Evolutionary conservation across 495 filamentous ascomycete genomes (phyloP).

Genomic region (Aspergillus homomorphus): DNA sequence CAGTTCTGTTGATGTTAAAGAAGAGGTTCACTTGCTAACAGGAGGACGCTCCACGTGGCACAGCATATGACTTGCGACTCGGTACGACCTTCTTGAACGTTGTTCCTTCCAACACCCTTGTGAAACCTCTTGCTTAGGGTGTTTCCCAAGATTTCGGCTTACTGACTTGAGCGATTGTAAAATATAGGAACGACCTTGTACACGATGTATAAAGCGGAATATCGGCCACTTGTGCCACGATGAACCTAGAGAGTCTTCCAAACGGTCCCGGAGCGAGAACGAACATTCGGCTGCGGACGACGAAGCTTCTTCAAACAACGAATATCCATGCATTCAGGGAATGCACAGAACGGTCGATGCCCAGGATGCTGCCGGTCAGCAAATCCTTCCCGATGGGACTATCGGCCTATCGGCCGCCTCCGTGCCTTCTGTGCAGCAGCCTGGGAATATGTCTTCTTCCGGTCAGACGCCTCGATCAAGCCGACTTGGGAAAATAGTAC

Average conservation of each 20-base stretch:
- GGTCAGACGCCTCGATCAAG: conserved; percentile 40
- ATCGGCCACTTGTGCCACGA: conserved; percentile 99
- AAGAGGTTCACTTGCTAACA: conserved; percentile 32
- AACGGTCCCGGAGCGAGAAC: conserved; percentile 70
- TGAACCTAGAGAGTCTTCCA: conserved; percentile 79
- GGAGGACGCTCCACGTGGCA: conserved; percentile 38
- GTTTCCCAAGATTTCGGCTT: conserved; percentile 12
- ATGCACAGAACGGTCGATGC: conserved; percentile 42
- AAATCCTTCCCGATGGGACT: conserved; percentile 35
- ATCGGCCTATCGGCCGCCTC: conserved; percentile 34
- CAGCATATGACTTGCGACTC: conserved; percentile 99
- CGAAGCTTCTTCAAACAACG: conserved; percentile 50
- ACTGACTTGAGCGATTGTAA: conserved; percentile 29
- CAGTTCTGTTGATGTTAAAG: not conserved
- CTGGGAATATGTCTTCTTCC: conserved; percentile 30
- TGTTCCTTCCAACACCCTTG: conserved; percentile 25
- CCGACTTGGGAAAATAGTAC: conserved; percentile 13
- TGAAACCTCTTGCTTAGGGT: conserved; percentile 24
- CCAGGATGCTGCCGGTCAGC: conserved; percentile 42
- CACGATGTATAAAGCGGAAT: conserved; percentile 96
- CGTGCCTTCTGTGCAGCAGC: conserved; percentile 40
- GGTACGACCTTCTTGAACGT: conserved; percentile 65
- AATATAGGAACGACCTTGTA: conserved; percentile 85
- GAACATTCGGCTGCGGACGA: conserved; percentile 60
- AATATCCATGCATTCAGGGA: conserved; percentile 36